Evolutionary conservation across 306 rosid genomes (phyloP), one percentile per base, ranked within the genome.

Genomic region (Mimosa bimucronata): DNA sequence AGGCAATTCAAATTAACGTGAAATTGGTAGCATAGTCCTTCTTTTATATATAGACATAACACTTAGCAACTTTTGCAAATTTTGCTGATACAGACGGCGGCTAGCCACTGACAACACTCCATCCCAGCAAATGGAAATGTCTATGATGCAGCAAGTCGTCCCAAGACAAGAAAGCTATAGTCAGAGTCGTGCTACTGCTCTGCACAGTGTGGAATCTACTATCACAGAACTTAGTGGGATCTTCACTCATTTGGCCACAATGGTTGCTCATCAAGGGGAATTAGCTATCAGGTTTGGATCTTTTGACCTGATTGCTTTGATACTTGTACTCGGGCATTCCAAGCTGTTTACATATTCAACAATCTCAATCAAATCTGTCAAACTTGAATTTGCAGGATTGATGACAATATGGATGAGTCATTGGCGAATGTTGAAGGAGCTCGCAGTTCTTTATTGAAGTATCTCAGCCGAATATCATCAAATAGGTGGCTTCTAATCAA

Each of bases 261-360:
- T 94, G 98, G 98, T 94, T 83, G 92, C 97, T 42, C 97, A 94
- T 52, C 97, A 94, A 91, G 97, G 98, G 85, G 97, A 94, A 81
- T 88, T 94, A 72, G 98, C 98, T 69, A 94, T 94, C 89, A 90
- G 98, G 98, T 92, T 89, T 77, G 65, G 31, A n/a, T 76, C 60
- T 10, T 73, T 73, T 87, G 23, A 72, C 86, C 72, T 30, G 65
- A 77, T 31, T 46, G 13, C 57, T 40, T 58, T 71, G 77, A 83
- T 72, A n/a, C 66, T 58, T 10, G 6, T 29, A 62, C 38, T 58
- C n/a, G 64, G 67, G 46, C 46, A 71, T 40, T 67, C 55, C 28
- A 57, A 55, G 65, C 44, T 57, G n/a, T 82, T 83, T 58, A 71
- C 72, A 44, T 74, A 53, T 68, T 80, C 14, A 60, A 65, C 60